Evolutionary conservation across 1,284 basidiomycete species (phyloP).

Genomic region (Naganishia sp.): DNA sequence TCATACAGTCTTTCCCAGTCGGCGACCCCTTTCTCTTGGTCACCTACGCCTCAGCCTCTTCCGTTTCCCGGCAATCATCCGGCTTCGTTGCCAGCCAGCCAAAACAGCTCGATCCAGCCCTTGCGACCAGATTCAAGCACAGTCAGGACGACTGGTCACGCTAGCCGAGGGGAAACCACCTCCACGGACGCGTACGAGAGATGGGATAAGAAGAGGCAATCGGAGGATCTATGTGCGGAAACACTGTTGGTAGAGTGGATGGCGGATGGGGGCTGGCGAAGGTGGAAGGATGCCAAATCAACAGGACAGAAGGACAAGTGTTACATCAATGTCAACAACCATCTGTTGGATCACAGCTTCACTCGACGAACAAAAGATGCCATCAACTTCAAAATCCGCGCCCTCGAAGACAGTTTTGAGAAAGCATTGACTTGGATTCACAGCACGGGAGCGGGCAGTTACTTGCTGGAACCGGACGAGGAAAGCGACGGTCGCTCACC

Average conservation of each 20-base stretch:
- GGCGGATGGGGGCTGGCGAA: neutral
- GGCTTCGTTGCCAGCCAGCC: neutral
- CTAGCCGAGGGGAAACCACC: no score
- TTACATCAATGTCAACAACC: neutral
- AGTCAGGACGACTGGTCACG: no score
- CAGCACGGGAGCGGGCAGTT: no score
- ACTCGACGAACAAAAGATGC: no score
- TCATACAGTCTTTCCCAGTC: neutral
- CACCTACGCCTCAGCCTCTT: neutral
- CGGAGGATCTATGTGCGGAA: neutral
- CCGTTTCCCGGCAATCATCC: neutral
- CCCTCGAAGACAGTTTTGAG: no score
- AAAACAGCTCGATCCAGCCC: neutral
- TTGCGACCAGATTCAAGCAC: neutral
- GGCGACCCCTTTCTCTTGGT: neutral
- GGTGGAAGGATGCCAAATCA: conserved; percentile 6
- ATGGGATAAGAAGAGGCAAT: neutral
- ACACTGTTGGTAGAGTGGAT: neutral
- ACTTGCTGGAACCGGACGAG: no score
- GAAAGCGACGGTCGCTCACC: no score
- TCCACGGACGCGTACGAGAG: neutral
- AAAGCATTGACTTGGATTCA: no score
- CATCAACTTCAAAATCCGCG: no score
- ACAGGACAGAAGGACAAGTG: conserved; percentile 10
- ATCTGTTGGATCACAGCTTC: neutral